phyloP scores from a whole-genome alignment of 768 basidiomycete genomes.

The Auricularia cornea region DNA sequence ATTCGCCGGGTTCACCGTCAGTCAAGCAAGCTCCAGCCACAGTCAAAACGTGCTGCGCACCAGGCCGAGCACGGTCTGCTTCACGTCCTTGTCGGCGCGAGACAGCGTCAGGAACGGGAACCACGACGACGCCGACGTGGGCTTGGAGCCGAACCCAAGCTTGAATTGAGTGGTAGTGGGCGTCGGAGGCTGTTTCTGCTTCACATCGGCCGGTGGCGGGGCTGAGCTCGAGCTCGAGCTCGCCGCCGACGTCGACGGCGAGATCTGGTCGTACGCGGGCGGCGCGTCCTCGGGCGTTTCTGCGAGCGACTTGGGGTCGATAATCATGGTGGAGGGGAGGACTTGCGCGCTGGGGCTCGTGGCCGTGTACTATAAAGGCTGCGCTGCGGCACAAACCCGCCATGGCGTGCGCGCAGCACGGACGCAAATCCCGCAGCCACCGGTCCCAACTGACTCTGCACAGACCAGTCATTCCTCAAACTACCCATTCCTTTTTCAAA shows the following conservation, averaged over 20 bases:
- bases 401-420: not conserved
- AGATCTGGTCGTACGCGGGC: not conserved
- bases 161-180: not conserved
- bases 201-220: too few species aligned
- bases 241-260: not conserved
- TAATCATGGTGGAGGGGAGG: not conserved
- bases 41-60: constrained; percentile 20
- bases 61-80: constrained; percentile 43
- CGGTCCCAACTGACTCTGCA: not conserved
- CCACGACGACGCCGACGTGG: not conserved
- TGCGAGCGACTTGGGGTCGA: not conserved
- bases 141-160: not conserved
- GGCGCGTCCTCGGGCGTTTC: not conserved
- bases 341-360: too few species aligned
- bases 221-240: too few species aligned
- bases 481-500: too few species aligned
- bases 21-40: too few species aligned
- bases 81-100: constrained; percentile 37
- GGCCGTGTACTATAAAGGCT: not conserved
- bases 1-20: too few species aligned
- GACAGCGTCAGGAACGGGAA: constrained; percentile 7
- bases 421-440: not conserved
- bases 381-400: not conserved
- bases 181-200: too few species aligned
- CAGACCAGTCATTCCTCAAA: not conserved